Percentiles rank a stretch among this genome's conserved stretches.
Conservation (phyloP, 164 flowering plant genomes). For the Nymphaea thermarum region DNA sequence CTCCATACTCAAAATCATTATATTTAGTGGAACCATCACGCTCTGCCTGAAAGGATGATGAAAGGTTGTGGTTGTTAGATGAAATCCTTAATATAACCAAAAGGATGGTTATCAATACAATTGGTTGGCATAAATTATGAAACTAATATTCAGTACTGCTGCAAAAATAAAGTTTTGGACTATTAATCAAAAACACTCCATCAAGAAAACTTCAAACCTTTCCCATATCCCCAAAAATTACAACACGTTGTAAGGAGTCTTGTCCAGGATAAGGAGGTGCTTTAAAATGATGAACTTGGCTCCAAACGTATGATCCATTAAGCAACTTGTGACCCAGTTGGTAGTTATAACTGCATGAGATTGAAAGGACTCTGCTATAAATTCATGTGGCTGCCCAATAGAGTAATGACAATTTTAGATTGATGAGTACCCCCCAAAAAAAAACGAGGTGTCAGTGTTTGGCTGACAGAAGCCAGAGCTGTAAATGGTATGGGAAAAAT, state of each 20-base stretch:
- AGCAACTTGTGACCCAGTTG: constrained; percentile 28
- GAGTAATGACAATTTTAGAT: too few relatives aligned
- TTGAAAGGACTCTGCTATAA: not conserved
- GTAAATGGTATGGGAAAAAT: not conserved
- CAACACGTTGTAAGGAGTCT: constrained; percentile 31
- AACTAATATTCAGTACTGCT: too few relatives aligned
- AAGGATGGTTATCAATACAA: too few relatives aligned
- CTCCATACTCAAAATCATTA: constrained; percentile 21
- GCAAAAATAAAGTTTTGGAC: too few relatives aligned
- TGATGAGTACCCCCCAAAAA: too few relatives aligned
- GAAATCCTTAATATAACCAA: not conserved
- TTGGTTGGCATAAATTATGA: too few relatives aligned
- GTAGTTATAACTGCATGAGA: constrained; percentile 27
- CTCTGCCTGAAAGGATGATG: constrained; percentile 16
- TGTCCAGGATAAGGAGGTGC: constrained; percentile 45
- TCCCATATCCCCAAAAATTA: constrained; percentile 49
- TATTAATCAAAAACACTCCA: too few relatives aligned
- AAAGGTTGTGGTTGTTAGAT: not conserved
- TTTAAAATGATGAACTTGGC: constrained; percentile 21
- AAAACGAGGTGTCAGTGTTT: not conserved
- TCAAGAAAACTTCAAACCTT: constrained; percentile 16
- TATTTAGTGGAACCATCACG: constrained; percentile 32
- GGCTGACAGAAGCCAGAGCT: not conserved
- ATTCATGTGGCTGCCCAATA: too few relatives aligned
- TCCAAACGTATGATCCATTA: constrained; percentile 28